Conservation (phyloP, 306 rosid species). For the Senna tora region DNA sequence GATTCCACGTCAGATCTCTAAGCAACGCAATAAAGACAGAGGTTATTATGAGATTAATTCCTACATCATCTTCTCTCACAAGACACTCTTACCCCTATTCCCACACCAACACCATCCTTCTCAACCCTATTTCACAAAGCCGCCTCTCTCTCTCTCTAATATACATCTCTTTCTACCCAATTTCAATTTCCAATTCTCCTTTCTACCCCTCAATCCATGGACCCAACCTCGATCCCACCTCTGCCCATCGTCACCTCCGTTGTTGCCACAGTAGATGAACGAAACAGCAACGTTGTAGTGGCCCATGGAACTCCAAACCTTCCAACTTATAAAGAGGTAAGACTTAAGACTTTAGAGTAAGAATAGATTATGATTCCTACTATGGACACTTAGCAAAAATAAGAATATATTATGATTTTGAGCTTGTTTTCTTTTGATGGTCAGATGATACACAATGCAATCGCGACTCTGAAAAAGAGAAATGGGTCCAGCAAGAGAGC, state of each 20-base stretch:
- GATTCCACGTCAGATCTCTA: too few relatives aligned
- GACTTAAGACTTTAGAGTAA: too few relatives aligned
- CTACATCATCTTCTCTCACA: too few relatives aligned
- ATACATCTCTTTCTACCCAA: not conserved
- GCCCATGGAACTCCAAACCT: conserved; percentile 27
- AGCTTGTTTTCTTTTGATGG: too few relatives aligned
- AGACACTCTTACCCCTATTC: too few relatives aligned
- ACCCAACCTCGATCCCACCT: conserved; percentile 39
- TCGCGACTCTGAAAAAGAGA: conserved; percentile 57
- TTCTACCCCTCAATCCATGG: conserved; percentile 50
- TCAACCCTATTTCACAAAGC: not conserved
- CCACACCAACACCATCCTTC: not conserved
- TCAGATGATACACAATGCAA: conserved; percentile 73
- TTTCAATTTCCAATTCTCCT: conserved; percentile 8
- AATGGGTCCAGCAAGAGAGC: conserved; percentile 81
- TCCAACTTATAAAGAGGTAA: conserved; percentile 69
- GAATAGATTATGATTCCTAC: too few relatives aligned
- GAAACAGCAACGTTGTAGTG: not conserved
- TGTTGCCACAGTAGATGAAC: too few relatives aligned
- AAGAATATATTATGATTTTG: too few relatives aligned
- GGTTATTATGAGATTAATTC: too few relatives aligned
- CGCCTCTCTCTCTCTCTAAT: conserved; percentile 11
- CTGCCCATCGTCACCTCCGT: too few relatives aligned
- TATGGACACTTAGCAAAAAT: too few relatives aligned
- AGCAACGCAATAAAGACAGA: too few relatives aligned